Base-by-base conservation (phyloP, 192 early-diverging fungal genomes). In the Funneliformis mosseae region DNA sequence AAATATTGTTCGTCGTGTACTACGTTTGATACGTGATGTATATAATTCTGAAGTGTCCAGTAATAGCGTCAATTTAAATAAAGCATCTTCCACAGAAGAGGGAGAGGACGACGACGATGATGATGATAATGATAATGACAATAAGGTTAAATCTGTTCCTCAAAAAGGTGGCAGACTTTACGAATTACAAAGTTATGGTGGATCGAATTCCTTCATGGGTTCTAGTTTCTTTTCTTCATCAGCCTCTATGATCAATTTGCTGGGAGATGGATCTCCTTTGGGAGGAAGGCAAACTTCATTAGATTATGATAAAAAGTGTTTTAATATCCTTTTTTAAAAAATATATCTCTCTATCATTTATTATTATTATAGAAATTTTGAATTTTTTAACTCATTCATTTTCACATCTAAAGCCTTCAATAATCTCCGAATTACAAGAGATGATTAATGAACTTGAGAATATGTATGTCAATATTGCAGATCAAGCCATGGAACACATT, bases 401-500 rank as follows among this genome's bases (percentile, higher is more conserved):
- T 39, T 62, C 83, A 84, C 84, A 86, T 76, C 84, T 95, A 77
- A 96, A 95, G 80, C 89, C 92, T 23, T 83, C 89, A 46, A 90
- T 99, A 46, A 93, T 94, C 60, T 91, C 95, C 59, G 91, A 91
- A 50, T 91, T 99, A 80, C 90, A 92, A 55, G 97, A 98, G 81
- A 89, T 97, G 80, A 93, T 96, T 76, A 92, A 91, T 70, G 97
- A 98, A 82, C 84, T 97, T 23, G 93, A 96, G 80, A 91, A 85
- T 55, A 91, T 93, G 55, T 91, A 92, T 77, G 88, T 89, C 38
- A 92, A 91, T 55, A 96, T 98, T 81, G 90, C 95, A 25, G 89
- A 89, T 64, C 93, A 94, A 82, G 96, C 97, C 18, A 88, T 92
- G 74, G 94, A 97, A 63, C 93, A 97, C 74, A 97, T 99, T 75